phyloP scores from a whole-genome alignment of 164 flowering plant species.

The Aristolochia californica region DNA sequence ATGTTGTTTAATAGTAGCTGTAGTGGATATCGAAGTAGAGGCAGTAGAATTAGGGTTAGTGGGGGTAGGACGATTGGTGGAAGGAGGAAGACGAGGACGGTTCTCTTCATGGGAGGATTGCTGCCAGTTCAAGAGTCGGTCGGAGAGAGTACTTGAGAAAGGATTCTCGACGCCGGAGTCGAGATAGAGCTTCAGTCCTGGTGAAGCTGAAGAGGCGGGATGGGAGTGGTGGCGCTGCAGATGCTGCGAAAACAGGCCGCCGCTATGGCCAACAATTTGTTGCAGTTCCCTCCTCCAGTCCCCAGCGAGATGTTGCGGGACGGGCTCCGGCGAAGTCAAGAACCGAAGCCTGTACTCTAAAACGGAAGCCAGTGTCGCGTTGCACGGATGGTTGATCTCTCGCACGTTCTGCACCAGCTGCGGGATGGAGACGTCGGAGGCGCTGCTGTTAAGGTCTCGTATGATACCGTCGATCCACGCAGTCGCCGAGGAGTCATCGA shows the following conservation, averaged over 20 bases:
- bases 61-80: background rate
- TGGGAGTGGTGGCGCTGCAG: background rate
- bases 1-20: background rate
- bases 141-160: too few species aligned
- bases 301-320: constrained; percentile 5
- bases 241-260: constrained; percentile 10
- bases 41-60: background rate
- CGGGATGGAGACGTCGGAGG: constrained; percentile 55
- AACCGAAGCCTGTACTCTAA: constrained; percentile 74
- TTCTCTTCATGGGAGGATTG: too few species aligned
- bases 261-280: too few species aligned
- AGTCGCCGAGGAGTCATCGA: constrained; percentile 32
- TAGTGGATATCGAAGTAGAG: background rate
- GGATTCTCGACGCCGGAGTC: background rate
- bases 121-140: too few species aligned
- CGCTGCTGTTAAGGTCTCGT: constrained; percentile 60
- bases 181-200: background rate
- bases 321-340: constrained; percentile 26
- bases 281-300: constrained; percentile 20
- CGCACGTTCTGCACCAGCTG: constrained; percentile 91
- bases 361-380: constrained; percentile 65
- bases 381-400: constrained; percentile 85
- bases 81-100: background rate
- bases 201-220: background rate
- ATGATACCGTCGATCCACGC: constrained; percentile 87